These are phyloP conservation scores for Perilla frutescens DNA, from an alignment of 257 asterid genomes.

Conservation along the genomic window DNA sequence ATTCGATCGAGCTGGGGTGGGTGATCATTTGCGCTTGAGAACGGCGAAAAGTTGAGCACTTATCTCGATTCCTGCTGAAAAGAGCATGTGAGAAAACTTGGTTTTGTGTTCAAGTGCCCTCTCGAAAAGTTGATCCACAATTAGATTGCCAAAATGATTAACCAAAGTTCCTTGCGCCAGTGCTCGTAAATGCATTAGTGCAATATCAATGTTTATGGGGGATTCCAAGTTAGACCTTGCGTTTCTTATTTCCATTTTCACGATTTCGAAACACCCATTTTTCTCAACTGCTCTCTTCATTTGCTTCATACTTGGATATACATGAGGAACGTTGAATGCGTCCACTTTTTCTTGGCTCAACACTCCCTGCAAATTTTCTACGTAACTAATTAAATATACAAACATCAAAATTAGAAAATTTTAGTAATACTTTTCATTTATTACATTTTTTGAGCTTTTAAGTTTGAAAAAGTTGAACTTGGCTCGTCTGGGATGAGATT, in stretches of 20 bases:
- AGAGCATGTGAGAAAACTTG: neutral
- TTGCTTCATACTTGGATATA: neutral
- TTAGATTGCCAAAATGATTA: neutral
- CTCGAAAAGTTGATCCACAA: neutral
- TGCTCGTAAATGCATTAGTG: neutral
- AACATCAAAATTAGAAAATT: too few species aligned
- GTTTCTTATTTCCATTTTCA: neutral
- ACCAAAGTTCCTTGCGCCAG: neutral
- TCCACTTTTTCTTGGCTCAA: slow-evolving; percentile 3
- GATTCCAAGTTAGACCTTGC: neutral
- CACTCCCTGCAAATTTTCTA: neutral
- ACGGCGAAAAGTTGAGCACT: neutral
- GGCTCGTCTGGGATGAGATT: too few species aligned
- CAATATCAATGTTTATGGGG: neutral
- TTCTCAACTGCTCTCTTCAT: neutral
- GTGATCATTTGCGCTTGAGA: neutral
- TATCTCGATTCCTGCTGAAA: neutral
- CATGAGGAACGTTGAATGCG: neutral
- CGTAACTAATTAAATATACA: too few species aligned
- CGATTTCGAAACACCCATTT: neutral
- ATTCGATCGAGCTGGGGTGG: too few species aligned
- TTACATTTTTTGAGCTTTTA: too few species aligned
- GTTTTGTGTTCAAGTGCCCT: neutral
- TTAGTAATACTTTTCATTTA: too few species aligned
- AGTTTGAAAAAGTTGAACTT: too few species aligned